phyloP scores from a whole-genome alignment of 495 filamentous ascomycete genomes.

The Aspergillus olivimuriae region DNA sequence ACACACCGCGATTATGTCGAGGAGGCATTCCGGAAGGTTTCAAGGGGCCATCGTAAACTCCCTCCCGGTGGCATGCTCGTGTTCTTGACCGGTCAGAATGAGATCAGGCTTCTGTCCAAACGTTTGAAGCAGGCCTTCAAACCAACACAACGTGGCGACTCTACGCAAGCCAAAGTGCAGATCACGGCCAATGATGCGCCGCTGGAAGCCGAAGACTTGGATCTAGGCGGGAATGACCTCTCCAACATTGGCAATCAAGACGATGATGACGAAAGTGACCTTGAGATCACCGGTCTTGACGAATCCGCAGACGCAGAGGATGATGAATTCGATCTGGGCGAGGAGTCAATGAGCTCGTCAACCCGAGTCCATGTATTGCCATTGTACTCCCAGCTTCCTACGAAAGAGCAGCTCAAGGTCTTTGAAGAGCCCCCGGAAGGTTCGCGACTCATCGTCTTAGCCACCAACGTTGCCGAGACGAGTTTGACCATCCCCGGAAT shows the following conservation, averaged over 20 bases:
- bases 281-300: slow-evolving; percentile 44
- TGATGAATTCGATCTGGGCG: slow-evolving; percentile 55
- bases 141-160: slow-evolving; percentile 46
- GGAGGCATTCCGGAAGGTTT: slow-evolving; percentile 81
- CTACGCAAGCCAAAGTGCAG: slow-evolving; percentile 56
- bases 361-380: slow-evolving; percentile 78
- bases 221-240: slow-evolving; percentile 59
- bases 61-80: slow-evolving; percentile 91
- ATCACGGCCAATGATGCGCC: slow-evolving; percentile 73
- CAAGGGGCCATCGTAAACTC: slow-evolving; percentile 81
- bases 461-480: slow-evolving; percentile 97
- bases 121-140: slow-evolving; percentile 67
- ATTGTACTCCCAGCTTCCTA: slow-evolving; percentile 90
- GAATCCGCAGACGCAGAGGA: slow-evolving; percentile 50
- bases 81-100: slow-evolving; percentile 90
- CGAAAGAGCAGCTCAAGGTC: slow-evolving; percentile 86
- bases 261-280: slow-evolving; percentile 33
- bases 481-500: slow-evolving; percentile 95
- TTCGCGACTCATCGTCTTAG: slow-evolving; percentile 80
- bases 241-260: slow-evolving; percentile 26
- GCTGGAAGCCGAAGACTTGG: slow-evolving; percentile 81
- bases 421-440: slow-evolving; percentile 83
- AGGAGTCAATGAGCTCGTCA: slow-evolving; percentile 57
- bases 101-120: slow-evolving; percentile 75
- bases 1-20: slow-evolving; percentile 86